These are phyloP conservation scores for Mrakia frigida DNA, from an alignment of 768 basidiomycete genomes.

Conservation along the genomic window DNA sequence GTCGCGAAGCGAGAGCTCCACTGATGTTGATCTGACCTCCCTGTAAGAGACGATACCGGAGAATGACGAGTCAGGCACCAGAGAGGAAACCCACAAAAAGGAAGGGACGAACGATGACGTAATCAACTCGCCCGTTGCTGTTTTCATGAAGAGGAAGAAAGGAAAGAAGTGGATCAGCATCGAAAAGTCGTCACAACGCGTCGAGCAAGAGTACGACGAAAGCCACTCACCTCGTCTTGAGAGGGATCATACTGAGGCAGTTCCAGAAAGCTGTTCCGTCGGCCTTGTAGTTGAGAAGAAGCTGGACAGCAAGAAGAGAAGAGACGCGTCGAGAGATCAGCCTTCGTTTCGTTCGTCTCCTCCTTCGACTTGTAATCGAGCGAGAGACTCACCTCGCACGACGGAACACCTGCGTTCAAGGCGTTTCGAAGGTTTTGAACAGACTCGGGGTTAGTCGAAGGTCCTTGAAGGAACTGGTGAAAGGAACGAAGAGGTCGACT, in stretches of 20 bases:
- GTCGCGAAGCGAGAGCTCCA: background rate
- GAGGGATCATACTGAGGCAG: conserved; percentile 17
- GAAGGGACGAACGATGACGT: background rate
- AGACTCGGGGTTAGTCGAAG: conserved; percentile 15
- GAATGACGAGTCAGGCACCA: background rate
- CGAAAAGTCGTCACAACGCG: no score
- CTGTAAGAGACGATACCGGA: background rate
- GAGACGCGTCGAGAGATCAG: background rate
- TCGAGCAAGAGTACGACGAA: background rate
- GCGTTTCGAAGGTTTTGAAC: conserved; percentile 15
- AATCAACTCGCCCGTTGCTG: background rate
- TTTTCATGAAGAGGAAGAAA: background rate
- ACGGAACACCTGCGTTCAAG: conserved; percentile 1
- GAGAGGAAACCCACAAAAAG: background rate
- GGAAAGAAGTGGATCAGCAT: background rate
- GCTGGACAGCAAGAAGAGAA: background rate
- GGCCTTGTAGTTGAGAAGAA: conserved; percentile 14
- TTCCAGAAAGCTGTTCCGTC: conserved; percentile 10
- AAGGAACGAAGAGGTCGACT: background rate
- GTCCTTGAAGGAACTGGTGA: conserved; percentile 10
- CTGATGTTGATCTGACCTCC: conserved; percentile 13
- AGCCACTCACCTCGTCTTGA: no score
- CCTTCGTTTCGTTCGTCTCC: background rate
- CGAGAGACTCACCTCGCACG: background rate
- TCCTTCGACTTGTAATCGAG: background rate